phyloP scores from a whole-genome alignment of 106 monocot genomes.

The Phalaenopsis equestris region DNA sequence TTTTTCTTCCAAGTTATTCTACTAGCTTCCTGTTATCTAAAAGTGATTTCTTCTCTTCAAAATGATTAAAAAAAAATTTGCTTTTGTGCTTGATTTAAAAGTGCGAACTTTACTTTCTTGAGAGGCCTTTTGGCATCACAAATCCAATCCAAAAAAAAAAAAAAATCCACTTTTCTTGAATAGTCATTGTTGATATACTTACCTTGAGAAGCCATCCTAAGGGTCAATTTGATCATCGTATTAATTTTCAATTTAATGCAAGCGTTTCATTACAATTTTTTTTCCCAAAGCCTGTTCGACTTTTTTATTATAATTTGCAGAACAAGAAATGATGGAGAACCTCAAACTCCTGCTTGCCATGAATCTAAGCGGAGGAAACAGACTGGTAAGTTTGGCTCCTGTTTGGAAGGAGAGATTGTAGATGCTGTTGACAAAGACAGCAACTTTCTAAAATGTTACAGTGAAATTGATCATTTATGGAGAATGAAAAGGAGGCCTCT shows the following conservation, averaged over 20 bases:
- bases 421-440: conserved; percentile 12
- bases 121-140: not conserved
- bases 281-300: not conserved
- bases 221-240: not conserved
- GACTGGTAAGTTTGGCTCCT: conserved; percentile 12
- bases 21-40: no score
- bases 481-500: conserved; percentile 45
- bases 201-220: not conserved
- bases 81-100: no score
- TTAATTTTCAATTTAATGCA: not conserved
- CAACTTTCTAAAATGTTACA: conserved; percentile 22
- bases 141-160: not conserved
- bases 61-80: no score
- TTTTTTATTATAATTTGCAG: conserved; percentile 17
- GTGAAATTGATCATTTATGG: conserved; percentile 49
- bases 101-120: not conserved
- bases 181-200: not conserved
- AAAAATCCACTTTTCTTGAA: not conserved
- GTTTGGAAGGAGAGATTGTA: conserved; percentile 9
- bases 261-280: not conserved
- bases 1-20: not conserved
- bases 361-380: conserved; percentile 16
- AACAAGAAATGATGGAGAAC: conserved; percentile 25
- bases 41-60: no score
- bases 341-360: conserved; percentile 35